Evolutionary conservation across 257 asterid species (phyloP).

Genomic region (Solanum ossicruentum): DNA sequence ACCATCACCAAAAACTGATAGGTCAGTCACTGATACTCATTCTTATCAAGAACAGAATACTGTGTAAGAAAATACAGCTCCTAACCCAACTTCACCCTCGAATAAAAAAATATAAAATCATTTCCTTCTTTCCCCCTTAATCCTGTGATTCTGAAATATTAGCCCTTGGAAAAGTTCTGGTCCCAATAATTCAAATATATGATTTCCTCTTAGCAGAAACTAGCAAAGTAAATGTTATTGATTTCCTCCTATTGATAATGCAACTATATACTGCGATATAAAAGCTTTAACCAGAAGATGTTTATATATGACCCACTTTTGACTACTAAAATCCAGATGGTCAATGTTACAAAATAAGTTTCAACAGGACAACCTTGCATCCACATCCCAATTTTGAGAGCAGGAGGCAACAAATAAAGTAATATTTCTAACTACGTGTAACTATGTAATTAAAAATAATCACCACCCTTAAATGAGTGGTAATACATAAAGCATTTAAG

Average conservation of each 20-base stretch:
- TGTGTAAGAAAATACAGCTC: neutral
- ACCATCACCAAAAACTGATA: conserved; percentile 5
- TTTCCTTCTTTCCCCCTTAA: neutral
- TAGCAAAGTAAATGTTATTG: neutral
- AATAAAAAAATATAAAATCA: neutral
- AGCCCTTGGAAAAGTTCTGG: neutral
- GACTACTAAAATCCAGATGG: neutral
- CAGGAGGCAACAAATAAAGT: neutral
- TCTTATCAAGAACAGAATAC: neutral
- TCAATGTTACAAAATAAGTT: neutral
- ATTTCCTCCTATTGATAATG: neutral
- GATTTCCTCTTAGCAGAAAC: neutral
- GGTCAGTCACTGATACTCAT: neutral
- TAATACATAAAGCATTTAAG: neutral
- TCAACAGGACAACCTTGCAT: neutral
- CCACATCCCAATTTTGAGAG: neutral
- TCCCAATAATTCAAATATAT: neutral
- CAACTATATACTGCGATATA: neutral
- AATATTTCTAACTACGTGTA: neutral
- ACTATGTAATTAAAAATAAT: neutral
- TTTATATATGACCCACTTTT: neutral
- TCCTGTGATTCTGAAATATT: neutral
- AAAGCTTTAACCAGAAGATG: neutral
- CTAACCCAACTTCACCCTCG: neutral
- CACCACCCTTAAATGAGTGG: neutral